Conservation (phyloP, 441 rosid species). For the Erysimum cheiri region DNA sequence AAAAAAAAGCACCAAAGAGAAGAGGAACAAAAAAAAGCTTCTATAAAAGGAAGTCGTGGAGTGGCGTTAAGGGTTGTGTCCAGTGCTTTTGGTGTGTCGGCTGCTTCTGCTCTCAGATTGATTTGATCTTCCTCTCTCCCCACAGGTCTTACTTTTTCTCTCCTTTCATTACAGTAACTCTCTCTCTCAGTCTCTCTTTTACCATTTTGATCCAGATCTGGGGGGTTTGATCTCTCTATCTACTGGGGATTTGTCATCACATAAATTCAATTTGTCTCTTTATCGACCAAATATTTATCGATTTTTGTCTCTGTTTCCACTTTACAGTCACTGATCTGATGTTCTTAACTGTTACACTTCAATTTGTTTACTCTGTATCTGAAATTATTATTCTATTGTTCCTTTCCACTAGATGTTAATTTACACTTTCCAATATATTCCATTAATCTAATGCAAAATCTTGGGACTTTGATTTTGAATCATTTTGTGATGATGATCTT, state of each 20-base stretch:
- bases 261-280: no score
- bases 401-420: neutral
- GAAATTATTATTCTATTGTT: neutral
- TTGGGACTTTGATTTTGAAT: no score
- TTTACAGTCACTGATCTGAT: conserved; percentile 13
- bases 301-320: neutral
- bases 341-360: neutral
- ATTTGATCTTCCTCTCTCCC: conserved; percentile 6
- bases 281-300: neutral
- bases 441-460: neutral
- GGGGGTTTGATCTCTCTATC: neutral
- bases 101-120: conserved; percentile 36
- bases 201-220: conserved; percentile 27
- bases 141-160: conserved; percentile 32
- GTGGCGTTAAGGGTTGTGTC: conserved; percentile 31
- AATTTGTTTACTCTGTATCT: neutral
- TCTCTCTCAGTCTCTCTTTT: neutral
- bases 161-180: neutral
- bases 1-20: neutral
- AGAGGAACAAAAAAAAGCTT: neutral
- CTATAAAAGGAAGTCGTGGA: conserved; percentile 35
- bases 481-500: conserved; percentile 5
- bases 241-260: no score
- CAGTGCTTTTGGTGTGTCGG: conserved; percentile 33
- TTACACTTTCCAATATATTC: neutral